A percentile compares a stretch with the other conserved stretches of the same genome.
Evolutionary conservation across 768 basidiomycete genomes (phyloP).

Genomic region (Lepiota brunneoincarnata): DNA sequence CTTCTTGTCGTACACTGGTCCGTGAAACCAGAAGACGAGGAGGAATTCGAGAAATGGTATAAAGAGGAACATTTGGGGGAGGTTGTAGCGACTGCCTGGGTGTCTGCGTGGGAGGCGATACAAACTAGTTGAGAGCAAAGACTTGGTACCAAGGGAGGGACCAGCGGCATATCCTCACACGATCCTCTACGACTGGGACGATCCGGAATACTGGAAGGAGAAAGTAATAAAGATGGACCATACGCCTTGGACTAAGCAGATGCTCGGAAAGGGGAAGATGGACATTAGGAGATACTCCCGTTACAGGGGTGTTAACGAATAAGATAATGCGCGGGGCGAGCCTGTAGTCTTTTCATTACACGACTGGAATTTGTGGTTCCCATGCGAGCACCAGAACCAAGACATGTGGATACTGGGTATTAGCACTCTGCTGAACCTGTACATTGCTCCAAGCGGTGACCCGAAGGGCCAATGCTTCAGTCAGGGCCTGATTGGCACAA

Average conservation of each 20-base stretch:
- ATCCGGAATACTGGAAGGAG: neutral
- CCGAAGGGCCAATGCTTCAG: no score
- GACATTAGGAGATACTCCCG: neutral
- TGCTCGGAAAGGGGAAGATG: neutral
- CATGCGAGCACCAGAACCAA: no score
- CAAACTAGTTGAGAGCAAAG: slow-evolving; percentile 19
- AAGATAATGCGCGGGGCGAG: no score
- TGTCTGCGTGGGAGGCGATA: slow-evolving; percentile 29
- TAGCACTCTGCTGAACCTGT: no score
- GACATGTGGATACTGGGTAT: no score
- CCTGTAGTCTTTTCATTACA: no score
- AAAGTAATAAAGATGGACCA: neutral
- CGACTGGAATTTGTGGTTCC: no score
- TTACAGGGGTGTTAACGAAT: neutral
- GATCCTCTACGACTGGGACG: neutral
- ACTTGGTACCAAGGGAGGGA: neutral
- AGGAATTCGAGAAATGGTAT: slow-evolving; percentile 35
- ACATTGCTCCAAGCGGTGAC: no score
- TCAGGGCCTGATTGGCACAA: no score
- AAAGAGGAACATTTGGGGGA: slow-evolving; percentile 31
- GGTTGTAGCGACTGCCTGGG: slow-evolving; percentile 26
- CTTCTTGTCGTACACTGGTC: slow-evolving; percentile 21
- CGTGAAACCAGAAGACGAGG: slow-evolving; percentile 20
- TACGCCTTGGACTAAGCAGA: neutral
- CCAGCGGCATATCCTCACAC: neutral